Percentiles rank a stretch among this genome's conserved stretches.
These are phyloP conservation scores for Pseudonitzschia delicatissima DNA, from an alignment of 108 stramenopile genomes.

Conservation along the genomic window DNA sequence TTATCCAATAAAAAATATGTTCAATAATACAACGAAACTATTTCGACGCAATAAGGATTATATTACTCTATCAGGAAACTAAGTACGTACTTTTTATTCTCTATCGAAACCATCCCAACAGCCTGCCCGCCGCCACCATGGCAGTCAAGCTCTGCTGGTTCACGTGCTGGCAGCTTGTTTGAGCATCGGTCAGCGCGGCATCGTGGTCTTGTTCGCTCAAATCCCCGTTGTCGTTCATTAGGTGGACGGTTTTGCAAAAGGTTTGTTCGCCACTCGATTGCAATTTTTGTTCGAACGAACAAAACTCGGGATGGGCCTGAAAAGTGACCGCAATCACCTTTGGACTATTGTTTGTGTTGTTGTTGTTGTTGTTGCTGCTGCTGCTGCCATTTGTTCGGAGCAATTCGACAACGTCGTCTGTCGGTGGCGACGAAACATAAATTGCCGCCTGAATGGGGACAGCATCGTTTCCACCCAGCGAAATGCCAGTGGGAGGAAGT, in stretches of 20 bases:
- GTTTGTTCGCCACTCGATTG: conserved; percentile 31
- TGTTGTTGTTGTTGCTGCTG: background rate
- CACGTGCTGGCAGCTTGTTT: conserved; percentile 27
- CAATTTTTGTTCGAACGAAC: conserved; percentile 10
- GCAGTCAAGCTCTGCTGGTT: conserved; percentile 42
- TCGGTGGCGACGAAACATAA: conserved; percentile 40
- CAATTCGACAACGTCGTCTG: background rate
- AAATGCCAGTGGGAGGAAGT: conserved; percentile 52
- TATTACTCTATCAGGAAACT: no score
- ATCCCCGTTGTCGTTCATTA: conserved; percentile 37
- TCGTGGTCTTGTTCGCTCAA: conserved; percentile 20
- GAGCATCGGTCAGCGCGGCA: conserved; percentile 38
- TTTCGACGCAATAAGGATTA: no score
- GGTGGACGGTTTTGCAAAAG: conserved; percentile 30
- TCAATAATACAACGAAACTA: no score
- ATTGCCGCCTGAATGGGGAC: conserved; percentile 70
- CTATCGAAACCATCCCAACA: conserved; percentile 58
- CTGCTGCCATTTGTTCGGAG: background rate
- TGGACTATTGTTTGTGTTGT: conserved; percentile 21
- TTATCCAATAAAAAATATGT: no score
- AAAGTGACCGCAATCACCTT: conserved; percentile 57
- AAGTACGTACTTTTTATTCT: no score
- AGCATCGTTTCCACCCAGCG: conserved; percentile 51
- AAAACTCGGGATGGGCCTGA: conserved; percentile 82
- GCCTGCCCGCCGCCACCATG: conserved; percentile 38